A percentile compares a stretch with the other conserved stretches of the same genome.
Conservation (phyloP, 305 asterid genomes). For the Ruellia speciosa region DNA sequence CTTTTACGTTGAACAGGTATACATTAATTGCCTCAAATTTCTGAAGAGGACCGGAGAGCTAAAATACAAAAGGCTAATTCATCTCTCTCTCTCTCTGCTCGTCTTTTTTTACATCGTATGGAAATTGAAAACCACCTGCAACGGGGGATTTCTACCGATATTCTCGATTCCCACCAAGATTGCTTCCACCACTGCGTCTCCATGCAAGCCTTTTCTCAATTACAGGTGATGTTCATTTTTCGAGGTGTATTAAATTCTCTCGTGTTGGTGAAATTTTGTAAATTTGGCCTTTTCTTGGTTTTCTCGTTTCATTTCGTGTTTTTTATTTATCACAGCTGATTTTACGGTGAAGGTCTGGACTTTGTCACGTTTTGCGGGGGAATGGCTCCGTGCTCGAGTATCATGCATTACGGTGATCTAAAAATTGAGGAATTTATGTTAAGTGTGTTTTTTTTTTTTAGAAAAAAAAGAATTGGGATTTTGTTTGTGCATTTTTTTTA, state of each 20-base stretch:
- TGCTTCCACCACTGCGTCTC: slow-evolving; percentile 13
- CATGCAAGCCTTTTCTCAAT: slow-evolving; percentile 22
- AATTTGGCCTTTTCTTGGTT: neutral
- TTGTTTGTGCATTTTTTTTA: neutral
- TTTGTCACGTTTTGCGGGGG: slow-evolving; percentile 14
- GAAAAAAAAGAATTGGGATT: neutral
- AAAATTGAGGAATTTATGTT: slow-evolving; percentile 5
- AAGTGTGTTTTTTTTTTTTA: slow-evolving; percentile 15
- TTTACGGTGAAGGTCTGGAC: neutral
- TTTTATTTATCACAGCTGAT: neutral
- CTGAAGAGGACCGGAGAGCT: neutral
- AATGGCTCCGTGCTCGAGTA: slow-evolving; percentile 20
- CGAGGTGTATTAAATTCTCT: neutral
- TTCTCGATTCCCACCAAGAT: slow-evolving; percentile 14
- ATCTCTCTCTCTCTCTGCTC: slow-evolving; percentile 15
- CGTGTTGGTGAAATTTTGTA: neutral
- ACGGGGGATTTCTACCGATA: slow-evolving; percentile 6
- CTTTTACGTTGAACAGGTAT: neutral
- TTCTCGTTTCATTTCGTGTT: neutral
- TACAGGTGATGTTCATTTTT: slow-evolving; percentile 19
- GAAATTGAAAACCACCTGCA: neutral
- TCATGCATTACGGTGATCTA: slow-evolving; percentile 20
- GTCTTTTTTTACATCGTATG: neutral
- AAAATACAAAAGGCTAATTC: neutral
- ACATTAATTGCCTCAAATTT: neutral